Percentiles rank a stretch among this genome's conserved stretches.
phyloP scores from a whole-genome alignment of 768 basidiomycete species.

The Suillus decipiens region DNA sequence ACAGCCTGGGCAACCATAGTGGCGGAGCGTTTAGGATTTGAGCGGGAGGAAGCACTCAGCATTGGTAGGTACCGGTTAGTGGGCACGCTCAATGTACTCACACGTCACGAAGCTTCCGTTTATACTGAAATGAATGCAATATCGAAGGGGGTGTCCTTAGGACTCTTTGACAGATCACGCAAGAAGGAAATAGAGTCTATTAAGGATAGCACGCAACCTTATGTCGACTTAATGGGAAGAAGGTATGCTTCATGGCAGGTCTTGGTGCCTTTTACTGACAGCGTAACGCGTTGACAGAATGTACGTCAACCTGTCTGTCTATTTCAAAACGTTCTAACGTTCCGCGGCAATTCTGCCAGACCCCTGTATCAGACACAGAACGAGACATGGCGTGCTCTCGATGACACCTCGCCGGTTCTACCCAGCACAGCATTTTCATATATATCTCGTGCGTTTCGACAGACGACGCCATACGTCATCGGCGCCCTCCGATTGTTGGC shows the following conservation, averaged over 20 bases:
- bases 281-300: constrained; percentile 30
- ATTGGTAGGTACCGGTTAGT: constrained; percentile 58
- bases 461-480: constrained; percentile 74
- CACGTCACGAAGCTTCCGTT: constrained; percentile 63
- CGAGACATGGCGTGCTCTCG: constrained; percentile 82
- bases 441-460: constrained; percentile 75
- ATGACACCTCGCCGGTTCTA: constrained; percentile 63
- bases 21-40: constrained; percentile 84
- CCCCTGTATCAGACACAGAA: constrained; percentile 74
- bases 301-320: constrained; percentile 33
- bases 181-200: constrained; percentile 56
- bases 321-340: not conserved
- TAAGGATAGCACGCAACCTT: constrained; percentile 69
- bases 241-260: constrained; percentile 41
- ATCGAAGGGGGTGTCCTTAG: constrained; percentile 81
- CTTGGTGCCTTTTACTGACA: constrained; percentile 1
- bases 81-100: constrained; percentile 1
- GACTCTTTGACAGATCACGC: constrained; percentile 63
- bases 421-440: constrained; percentile 84
- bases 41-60: constrained; percentile 85
- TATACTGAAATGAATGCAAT: constrained; percentile 94
- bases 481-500: constrained; percentile 77
- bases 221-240: constrained; percentile 83
- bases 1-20: constrained; percentile 91
- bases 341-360: constrained; percentile 38